Evolutionary conservation across 2,329 filamentous ascomycete species (phyloP), one percentile per base, ranked within the genome.

Genomic region (Phaeophleospora eucalypticola): DNA sequence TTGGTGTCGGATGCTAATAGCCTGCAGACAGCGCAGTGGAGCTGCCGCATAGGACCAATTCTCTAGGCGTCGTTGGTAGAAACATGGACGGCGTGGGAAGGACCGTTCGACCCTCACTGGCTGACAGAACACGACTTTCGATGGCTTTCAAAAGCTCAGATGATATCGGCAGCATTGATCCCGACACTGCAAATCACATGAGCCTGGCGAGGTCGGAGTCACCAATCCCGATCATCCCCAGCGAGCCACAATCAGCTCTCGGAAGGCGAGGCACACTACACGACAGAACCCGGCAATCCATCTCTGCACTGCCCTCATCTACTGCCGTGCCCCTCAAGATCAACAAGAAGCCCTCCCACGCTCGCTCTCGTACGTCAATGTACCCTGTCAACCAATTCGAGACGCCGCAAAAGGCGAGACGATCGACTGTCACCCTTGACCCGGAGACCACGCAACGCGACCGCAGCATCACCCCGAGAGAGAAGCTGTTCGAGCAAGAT

Each of bases 231-330:
- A 29, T 29, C 24, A 29, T 7, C 24, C 6, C 24, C 12, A 29
- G 24, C 24, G 24, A 29, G 24, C 12, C 36, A 7, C 43, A 21
- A 17, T 16, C 39, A n/a, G 34, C n/a, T 1, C 17, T 38, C 3
- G 34, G 39, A 9, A 36, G 33, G 7, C 36, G 42, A 16, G 19
- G 34, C n/a, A 42, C 34, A 17, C 33, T 93, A 0, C 78, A 84
- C 3, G 89, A 94, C 61, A 84, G 89, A 39, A 94, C 90, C 0
- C 81, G 86, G 15, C 76, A 89, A 44, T 89, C 87, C 15, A 91
- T 95, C 82, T 81, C 83, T 0, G 72, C 79, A 38, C 48, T 65
- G 1, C 54, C 59, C 2, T 32, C 56, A 36, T 48, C 55, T 16
- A 24, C 49, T 9, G 43, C 37, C 19, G 32, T 37, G 7, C 42